Conservation (phyloP, 257 asterid genomes). For the Rubia yunnanensis region DNA sequence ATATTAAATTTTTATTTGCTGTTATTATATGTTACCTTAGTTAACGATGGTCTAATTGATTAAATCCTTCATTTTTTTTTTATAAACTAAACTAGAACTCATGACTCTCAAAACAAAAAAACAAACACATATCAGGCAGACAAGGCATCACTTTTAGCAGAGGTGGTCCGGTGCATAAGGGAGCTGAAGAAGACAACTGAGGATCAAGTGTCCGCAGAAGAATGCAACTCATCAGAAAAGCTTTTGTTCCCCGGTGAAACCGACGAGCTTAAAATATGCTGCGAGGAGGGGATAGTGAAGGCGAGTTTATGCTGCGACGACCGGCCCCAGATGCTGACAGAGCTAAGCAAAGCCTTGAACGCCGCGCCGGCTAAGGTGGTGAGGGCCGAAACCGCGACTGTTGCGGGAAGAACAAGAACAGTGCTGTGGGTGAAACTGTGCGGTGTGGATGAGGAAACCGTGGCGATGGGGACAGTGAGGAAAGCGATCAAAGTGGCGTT, state of each 20-base stretch:
- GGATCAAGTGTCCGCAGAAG: constrained; percentile 16
- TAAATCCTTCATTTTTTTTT: too few relatives aligned
- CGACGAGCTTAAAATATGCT: constrained; percentile 50
- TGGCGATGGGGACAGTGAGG: constrained; percentile 31
- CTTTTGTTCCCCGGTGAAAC: constrained; percentile 45
- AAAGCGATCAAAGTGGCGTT: constrained; percentile 56
- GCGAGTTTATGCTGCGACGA: constrained; percentile 75
- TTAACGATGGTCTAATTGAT: too few relatives aligned
- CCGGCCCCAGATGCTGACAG: constrained; percentile 57
- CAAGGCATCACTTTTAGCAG: constrained; percentile 86
- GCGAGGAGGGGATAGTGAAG: constrained; percentile 28
- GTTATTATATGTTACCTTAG: too few relatives aligned
- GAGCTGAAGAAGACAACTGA: constrained; percentile 56
- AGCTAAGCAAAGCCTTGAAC: constrained; percentile 52
- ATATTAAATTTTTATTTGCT: too few relatives aligned
- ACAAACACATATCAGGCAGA: constrained; percentile 62
- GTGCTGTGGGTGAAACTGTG: constrained; percentile 40
- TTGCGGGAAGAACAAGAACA: constrained; percentile 67
- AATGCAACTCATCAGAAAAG: constrained; percentile 8
- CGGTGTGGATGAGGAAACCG: constrained; percentile 23
- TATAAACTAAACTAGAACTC: background rate
- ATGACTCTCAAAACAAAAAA: too few relatives aligned
- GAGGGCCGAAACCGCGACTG: constrained; percentile 74
- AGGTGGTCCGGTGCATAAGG: constrained; percentile 63
- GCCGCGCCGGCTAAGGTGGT: constrained; percentile 46